Percentiles rank a stretch among this genome's conserved stretches.
Conservation (phyloP, 2,329 filamentous ascomycete species). For the Camptophora hylomeconis region DNA sequence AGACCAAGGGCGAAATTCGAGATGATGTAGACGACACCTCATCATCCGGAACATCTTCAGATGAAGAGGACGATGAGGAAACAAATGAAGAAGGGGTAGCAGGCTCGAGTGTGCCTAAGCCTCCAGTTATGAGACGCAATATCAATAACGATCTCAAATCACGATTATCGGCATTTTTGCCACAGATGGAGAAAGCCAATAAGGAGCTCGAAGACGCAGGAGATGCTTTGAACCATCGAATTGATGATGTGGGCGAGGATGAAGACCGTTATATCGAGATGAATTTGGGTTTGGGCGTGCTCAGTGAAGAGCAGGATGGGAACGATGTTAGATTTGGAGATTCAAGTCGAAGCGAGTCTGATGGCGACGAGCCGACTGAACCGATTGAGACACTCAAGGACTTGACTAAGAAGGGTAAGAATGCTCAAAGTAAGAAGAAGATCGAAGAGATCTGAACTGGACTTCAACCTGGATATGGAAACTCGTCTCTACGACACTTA, state of each 20-base stretch:
- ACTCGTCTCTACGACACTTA: too few species aligned
- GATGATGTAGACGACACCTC: conserved; percentile 4
- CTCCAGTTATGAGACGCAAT: conserved; percentile 1
- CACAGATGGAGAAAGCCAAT: conserved; percentile 30
- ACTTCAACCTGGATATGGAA: too few species aligned
- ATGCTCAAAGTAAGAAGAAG: too few species aligned
- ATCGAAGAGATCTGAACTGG: too few species aligned
- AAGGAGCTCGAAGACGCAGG: conserved; percentile 27
- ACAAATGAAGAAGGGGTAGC: not conserved
- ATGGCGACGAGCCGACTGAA: conserved; percentile 2
- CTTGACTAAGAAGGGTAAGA: too few species aligned
- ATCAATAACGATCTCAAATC: conserved; percentile 19
- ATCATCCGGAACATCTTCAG: not conserved
- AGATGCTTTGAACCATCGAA: conserved; percentile 18
- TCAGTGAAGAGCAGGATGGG: conserved; percentile 24
- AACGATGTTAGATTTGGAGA: conserved; percentile 4
- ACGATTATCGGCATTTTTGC: conserved; percentile 28
- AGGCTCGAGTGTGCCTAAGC: not conserved
- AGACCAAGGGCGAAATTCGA: too few species aligned
- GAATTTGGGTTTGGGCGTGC: conserved; percentile 32
- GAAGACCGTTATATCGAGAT: conserved; percentile 30
- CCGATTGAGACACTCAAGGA: too few species aligned
- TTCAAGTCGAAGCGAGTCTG: not conserved
- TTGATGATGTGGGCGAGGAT: conserved; percentile 24
- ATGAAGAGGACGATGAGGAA: conserved; percentile 2